Percentiles rank a stretch among this genome's conserved stretches.
Conservation (phyloP, 345 rosid genomes). For the Gossypium herbaceum region DNA sequence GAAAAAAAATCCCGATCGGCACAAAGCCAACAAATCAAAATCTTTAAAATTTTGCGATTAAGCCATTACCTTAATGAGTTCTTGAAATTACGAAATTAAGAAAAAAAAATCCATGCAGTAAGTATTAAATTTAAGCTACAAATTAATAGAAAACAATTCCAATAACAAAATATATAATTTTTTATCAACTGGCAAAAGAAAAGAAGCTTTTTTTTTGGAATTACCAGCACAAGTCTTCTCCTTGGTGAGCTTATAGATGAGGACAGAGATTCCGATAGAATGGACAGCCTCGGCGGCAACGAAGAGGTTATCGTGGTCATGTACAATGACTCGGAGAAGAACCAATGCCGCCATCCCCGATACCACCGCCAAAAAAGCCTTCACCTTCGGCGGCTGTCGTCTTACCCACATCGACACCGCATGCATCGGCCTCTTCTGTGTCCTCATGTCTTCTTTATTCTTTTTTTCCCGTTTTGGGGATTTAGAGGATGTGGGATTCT, state of each 20-base stretch:
- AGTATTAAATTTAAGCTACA: no score
- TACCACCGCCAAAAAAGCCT: slow-evolving; percentile 88
- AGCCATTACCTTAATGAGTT: no score
- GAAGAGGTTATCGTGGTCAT: slow-evolving; percentile 96
- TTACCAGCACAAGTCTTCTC: slow-evolving; percentile 97
- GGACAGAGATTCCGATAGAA: slow-evolving; percentile 88
- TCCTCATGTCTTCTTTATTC: slow-evolving; percentile 43
- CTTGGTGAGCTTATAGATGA: slow-evolving; percentile 90
- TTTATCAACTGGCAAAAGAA: no score
- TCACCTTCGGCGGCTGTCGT: slow-evolving; percentile 94
- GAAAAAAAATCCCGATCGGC: no score
- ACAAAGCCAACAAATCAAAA: no score
- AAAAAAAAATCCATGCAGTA: no score
- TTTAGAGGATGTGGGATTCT: not conserved
- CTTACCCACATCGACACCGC: slow-evolving; percentile 79
- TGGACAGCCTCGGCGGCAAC: slow-evolving; percentile 98
- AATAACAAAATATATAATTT: no score
- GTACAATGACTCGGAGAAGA: slow-evolving; percentile 80
- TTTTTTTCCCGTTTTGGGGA: slow-evolving; percentile 2
- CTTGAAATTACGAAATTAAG: no score
- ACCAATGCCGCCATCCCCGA: slow-evolving; percentile 89
- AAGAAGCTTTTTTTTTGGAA: not conserved
- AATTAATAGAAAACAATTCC: no score
- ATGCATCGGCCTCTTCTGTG: slow-evolving; percentile 59
- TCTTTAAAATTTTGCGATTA: no score